A percentile compares a stretch with the other conserved stretches of the same genome.
phyloP scores from a whole-genome alignment of 1,284 basidiomycete species.

The Ceratobasidium theobromae region DNA sequence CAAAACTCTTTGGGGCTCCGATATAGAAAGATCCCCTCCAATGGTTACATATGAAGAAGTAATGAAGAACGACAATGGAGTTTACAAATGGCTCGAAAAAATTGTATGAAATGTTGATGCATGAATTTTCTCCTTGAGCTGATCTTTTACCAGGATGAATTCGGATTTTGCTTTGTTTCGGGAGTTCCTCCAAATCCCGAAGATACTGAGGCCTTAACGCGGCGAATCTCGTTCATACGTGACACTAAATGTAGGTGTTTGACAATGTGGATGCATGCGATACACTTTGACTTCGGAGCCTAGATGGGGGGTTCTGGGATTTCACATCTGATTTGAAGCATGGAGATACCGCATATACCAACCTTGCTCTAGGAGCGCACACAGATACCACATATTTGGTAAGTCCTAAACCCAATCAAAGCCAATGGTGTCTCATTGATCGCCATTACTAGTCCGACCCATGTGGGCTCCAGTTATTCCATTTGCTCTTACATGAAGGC shows the following conservation, averaged over 20 bases:
- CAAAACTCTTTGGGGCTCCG: slow-evolving; percentile 78
- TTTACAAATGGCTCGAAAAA: slow-evolving; percentile 80
- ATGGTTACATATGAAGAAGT: slow-evolving; percentile 73
- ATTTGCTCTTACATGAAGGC: slow-evolving; percentile 85
- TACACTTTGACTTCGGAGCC: neutral
- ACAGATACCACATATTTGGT: slow-evolving; percentile 96
- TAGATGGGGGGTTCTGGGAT: slow-evolving; percentile 95
- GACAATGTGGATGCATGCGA: neutral
- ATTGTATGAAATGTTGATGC: slow-evolving; percentile 60
- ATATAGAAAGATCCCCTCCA: slow-evolving; percentile 75
- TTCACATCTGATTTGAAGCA: slow-evolving; percentile 91
- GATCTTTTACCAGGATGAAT: slow-evolving; percentile 60
- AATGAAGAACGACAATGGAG: slow-evolving; percentile 69
- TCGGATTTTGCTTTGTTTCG: slow-evolving; percentile 86
- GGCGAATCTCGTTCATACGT: slow-evolving; percentile 84
- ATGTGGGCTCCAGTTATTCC: slow-evolving; percentile 92
- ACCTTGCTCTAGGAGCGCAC: slow-evolving; percentile 83
- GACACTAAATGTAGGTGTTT: slow-evolving; percentile 79
- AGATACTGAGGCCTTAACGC: slow-evolving; percentile 78
- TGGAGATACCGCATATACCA: slow-evolving; percentile 91
- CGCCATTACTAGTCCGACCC: slow-evolving; percentile 74
- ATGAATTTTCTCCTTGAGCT: neutral
- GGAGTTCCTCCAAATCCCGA: slow-evolving; percentile 81
- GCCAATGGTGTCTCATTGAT: neutral
- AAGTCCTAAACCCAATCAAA: slow-evolving; percentile 39